Percentiles rank a stretch among this genome's conserved stretches.
Conservation (phyloP, 2,329 filamentous ascomycete species). For the Tolypocladium sp. region DNA sequence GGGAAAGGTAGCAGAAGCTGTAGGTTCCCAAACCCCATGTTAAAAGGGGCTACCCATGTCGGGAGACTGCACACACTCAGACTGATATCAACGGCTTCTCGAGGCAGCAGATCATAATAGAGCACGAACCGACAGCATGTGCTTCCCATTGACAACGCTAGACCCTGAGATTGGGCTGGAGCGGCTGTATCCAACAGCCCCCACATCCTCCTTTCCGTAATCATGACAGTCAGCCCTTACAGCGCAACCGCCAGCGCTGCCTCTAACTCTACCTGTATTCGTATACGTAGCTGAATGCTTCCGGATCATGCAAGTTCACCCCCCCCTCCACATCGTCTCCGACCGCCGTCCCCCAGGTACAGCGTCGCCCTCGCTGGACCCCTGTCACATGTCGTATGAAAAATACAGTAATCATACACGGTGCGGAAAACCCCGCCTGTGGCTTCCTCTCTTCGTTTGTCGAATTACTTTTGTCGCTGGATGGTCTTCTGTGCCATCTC, state of each 20-base stretch:
- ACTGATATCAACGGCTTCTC: too few relatives aligned
- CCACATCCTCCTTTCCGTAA: background rate
- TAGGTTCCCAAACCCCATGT: too few relatives aligned
- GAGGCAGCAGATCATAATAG: background rate
- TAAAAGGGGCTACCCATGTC: too few relatives aligned
- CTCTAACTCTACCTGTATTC: background rate
- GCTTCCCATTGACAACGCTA: background rate
- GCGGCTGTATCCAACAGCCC: background rate
- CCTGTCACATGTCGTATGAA: background rate
- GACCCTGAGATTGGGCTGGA: background rate
- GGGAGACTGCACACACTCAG: too few relatives aligned
- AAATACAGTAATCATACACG: conserved; percentile 13
- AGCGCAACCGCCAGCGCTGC: background rate
- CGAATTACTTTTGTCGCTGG: conserved; percentile 69
- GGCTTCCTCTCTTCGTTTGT: background rate
- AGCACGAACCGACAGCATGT: background rate
- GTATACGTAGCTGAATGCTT: background rate
- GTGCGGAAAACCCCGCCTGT: background rate
- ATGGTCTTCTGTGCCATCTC: conserved; percentile 94
- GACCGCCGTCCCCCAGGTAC: background rate
- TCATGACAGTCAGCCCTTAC: background rate
- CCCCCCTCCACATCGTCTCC: background rate
- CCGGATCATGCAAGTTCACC: background rate
- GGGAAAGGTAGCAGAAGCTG: too few relatives aligned
- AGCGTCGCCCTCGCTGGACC: background rate